A percentile compares a stretch with the other conserved stretches of the same genome.
Conservation (phyloP, 768 basidiomycete species). For the Tremella fuciformis region DNA sequence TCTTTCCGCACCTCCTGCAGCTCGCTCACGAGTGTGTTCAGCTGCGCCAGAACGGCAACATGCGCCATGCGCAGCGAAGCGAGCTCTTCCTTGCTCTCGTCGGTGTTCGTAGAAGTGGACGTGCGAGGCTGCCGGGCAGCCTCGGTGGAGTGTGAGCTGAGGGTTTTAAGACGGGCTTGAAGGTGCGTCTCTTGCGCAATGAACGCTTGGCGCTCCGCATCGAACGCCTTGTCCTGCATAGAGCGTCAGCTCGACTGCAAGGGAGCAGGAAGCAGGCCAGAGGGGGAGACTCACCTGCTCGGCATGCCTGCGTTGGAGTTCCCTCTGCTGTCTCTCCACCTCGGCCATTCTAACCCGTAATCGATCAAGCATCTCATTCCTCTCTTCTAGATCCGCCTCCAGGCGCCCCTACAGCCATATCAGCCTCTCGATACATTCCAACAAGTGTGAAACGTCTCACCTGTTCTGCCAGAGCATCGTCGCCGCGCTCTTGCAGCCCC, state of each 20-base stretch:
- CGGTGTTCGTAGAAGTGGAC: constrained; percentile 1
- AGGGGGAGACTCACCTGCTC: constrained; percentile 43
- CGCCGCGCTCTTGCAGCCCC: constrained; percentile 17
- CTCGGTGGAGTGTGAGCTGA: not conserved
- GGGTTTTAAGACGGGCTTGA: constrained; percentile 16
- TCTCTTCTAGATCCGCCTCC: constrained; percentile 40
- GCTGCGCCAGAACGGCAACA: constrained; percentile 73
- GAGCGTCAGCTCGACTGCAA: not conserved
- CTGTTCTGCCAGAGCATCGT: constrained; percentile 36
- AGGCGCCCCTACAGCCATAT: constrained; percentile 26
- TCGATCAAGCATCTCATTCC: constrained; percentile 34
- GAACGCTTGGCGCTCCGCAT: constrained; percentile 41
- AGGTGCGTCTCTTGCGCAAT: constrained; percentile 38
- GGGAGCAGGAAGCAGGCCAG: not conserved
- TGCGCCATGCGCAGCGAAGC: constrained; percentile 84
- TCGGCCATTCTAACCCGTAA: constrained; percentile 23
- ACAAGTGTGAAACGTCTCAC: constrained; percentile 15
- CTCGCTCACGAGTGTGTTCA: constrained; percentile 79
- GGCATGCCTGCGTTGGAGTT: constrained; percentile 34
- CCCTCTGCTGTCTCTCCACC: constrained; percentile 31
- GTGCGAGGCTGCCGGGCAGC: constrained; percentile 4
- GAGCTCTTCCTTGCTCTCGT: constrained; percentile 58
- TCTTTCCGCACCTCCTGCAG: constrained; percentile 81
- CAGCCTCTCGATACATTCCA: not conserved
- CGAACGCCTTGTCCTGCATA: constrained; percentile 42